These are phyloP conservation scores for Akebia trifoliata DNA, from an alignment of 164 flowering plant species.

Conservation along the genomic window DNA sequence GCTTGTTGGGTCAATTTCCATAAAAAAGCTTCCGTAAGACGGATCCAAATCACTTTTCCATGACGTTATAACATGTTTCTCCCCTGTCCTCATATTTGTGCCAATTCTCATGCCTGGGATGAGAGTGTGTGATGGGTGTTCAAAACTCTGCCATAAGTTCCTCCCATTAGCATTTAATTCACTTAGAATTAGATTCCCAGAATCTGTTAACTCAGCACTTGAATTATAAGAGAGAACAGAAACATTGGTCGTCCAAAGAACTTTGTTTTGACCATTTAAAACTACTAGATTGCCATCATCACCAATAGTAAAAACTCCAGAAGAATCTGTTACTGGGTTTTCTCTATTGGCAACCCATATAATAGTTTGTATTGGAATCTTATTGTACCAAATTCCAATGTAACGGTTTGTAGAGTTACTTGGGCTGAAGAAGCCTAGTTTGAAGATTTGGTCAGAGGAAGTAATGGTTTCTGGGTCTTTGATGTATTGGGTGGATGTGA, in stretches of 20 bases:
- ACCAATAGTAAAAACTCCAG: slow-evolving; percentile 3
- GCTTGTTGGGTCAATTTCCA: slow-evolving; percentile 13
- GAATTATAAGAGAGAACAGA: neutral
- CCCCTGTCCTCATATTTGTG: slow-evolving; percentile 6
- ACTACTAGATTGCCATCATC: slow-evolving; percentile 13
- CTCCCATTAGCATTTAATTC: neutral
- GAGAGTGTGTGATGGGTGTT: no score
- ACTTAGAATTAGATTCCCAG: slow-evolving; percentile 21
- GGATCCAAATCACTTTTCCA: slow-evolving; percentile 24
- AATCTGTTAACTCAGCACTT: slow-evolving; percentile 9
- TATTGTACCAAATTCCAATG: no score
- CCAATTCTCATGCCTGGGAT: slow-evolving; percentile 20
- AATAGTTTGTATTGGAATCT: neutral
- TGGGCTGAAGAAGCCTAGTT: no score
- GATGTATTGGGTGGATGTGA: no score
- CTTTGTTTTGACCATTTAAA: no score
- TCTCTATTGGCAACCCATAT: slow-evolving; percentile 25
- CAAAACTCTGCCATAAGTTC: no score
- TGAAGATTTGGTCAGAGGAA: no score
- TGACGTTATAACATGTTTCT: slow-evolving; percentile 6
- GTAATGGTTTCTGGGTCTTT: no score
- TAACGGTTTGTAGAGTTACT: no score
- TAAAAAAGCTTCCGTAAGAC: no score
- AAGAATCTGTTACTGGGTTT: neutral
- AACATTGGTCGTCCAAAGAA: slow-evolving; percentile 11